Percentiles rank a stretch among this genome's conserved stretches.
Evolutionary conservation across 192 early-diverging fungal genomes (phyloP).

Genomic region (Jimgerdemannia flammicorona): DNA sequence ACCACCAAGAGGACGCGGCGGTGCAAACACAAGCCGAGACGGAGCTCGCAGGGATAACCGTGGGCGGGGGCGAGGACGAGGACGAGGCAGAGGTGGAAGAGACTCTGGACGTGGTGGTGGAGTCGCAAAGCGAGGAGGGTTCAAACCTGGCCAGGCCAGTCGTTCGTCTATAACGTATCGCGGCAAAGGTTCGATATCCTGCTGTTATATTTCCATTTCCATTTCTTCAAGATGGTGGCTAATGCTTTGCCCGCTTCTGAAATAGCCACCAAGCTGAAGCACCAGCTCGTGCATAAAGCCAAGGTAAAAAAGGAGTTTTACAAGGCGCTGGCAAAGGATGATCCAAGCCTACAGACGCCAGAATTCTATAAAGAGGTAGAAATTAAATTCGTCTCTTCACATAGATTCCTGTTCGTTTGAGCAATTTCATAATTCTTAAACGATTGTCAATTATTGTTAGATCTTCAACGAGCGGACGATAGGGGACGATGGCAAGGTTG

Average conservation of each 20-base stretch:
- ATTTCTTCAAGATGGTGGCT: not conserved
- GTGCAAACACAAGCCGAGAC: slow-evolving; percentile 1
- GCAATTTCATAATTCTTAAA: not conserved
- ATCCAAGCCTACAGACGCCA: slow-evolving; percentile 20
- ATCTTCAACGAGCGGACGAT: slow-evolving; percentile 35
- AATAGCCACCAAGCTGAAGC: slow-evolving; percentile 31
- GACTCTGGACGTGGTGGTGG: not conserved
- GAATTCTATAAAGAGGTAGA: slow-evolving; percentile 34
- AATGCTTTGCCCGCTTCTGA: not conserved
- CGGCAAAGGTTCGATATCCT: not conserved
- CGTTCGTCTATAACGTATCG: not conserved
- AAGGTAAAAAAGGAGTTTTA: slow-evolving; percentile 34
- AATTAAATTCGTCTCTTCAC: too few relatives aligned
- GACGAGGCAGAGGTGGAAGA: slow-evolving; percentile 13
- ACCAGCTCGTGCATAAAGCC: slow-evolving; percentile 34
- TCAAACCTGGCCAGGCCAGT: not conserved
- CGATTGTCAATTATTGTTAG: slow-evolving; percentile 3
- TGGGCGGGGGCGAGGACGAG: not conserved
- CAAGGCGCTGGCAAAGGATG: slow-evolving; percentile 26
- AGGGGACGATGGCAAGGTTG: slow-evolving; percentile 32
- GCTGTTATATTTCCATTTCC: not conserved
- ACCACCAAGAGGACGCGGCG: slow-evolving; percentile 2
- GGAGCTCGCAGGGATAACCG: slow-evolving; percentile 1
- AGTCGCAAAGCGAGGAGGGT: not conserved
- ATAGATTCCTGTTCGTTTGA: not conserved